Conservation (phyloP, 352 stramenopile species). For the Phytophthora multivora region DNA sequence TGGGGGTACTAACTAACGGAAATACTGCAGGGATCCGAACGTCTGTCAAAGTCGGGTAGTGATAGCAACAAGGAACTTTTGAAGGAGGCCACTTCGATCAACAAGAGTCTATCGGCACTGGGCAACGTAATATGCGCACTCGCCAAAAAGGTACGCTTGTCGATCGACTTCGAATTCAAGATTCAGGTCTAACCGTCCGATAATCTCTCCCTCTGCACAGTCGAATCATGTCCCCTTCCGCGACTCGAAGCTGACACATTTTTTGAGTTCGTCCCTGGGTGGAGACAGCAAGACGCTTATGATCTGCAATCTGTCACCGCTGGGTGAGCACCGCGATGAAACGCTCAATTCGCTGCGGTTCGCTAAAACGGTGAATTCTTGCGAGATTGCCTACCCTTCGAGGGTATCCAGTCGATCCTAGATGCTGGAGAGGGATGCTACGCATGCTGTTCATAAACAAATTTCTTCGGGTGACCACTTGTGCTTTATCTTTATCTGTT, state of each 20-base stretch:
- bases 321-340: constrained; percentile 77
- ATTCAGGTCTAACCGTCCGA: neutral
- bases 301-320: constrained; percentile 90
- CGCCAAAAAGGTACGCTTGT: constrained; percentile 69
- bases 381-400: constrained; percentile 74
- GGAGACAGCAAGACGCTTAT: constrained; percentile 91
- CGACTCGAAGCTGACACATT: constrained; percentile 90
- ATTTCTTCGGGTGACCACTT: constrained; percentile 2
- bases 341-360: constrained; percentile 89
- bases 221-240: constrained; percentile 84
- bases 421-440: neutral
- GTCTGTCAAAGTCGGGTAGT: constrained; percentile 81
- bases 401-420: constrained; percentile 61
- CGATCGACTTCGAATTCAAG: neutral
- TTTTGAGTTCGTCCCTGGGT: constrained; percentile 84
- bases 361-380: constrained; percentile 89
- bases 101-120: constrained; percentile 86
- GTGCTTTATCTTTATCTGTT: too few relatives aligned
- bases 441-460: constrained; percentile 22
- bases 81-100: constrained; percentile 87
- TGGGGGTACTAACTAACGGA: constrained; percentile 3
- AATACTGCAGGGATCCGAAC: constrained; percentile 71
- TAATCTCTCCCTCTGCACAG: constrained; percentile 24
- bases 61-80: constrained; percentile 74
- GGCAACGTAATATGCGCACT: constrained; percentile 87